Evolutionary conservation across 768 basidiomycete genomes (phyloP).

Genomic region (Tubosaeta sp.): DNA sequence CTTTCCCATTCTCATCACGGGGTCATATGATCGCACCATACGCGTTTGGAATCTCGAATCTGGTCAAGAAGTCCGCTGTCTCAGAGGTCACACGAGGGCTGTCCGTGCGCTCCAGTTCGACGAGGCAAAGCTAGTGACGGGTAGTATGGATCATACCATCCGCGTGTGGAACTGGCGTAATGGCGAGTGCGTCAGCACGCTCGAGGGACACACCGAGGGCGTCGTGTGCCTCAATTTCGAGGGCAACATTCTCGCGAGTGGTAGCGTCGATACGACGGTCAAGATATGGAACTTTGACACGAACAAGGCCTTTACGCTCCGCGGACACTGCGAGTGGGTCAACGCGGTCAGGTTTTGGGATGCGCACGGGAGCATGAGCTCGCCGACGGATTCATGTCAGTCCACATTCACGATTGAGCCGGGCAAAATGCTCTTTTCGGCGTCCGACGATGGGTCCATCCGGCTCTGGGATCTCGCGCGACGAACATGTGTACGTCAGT

Average conservation of each 20-base stretch:
- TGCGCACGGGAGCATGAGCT: slow-evolving; percentile 18
- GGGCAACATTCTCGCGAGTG: slow-evolving; percentile 85
- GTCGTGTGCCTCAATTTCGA: slow-evolving; percentile 92
- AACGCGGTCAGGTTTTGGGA: slow-evolving; percentile 96
- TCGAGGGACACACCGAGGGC: slow-evolving; percentile 88
- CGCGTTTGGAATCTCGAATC: slow-evolving; percentile 97
- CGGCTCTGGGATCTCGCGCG: slow-evolving; percentile 88
- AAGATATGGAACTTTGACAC: slow-evolving; percentile 93
- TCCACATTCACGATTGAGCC: slow-evolving; percentile 56
- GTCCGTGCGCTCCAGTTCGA: slow-evolving; percentile 94
- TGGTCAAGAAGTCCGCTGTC: slow-evolving; percentile 74
- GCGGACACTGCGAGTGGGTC: slow-evolving; percentile 95
- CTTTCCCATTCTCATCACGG: slow-evolving; percentile 95
- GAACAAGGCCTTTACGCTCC: slow-evolving; percentile 85
- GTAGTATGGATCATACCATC: slow-evolving; percentile 92
- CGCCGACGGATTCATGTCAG: slow-evolving; percentile 18
- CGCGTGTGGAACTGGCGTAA: slow-evolving; percentile 96
- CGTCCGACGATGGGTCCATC: slow-evolving; percentile 92
- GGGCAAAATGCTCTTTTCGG: slow-evolving; percentile 96
- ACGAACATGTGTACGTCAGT: slow-evolving; percentile 76
- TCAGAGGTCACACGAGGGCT: slow-evolving; percentile 90
- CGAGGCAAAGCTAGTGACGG: slow-evolving; percentile 91
- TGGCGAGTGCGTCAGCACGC: slow-evolving; percentile 80
- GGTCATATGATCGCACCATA: slow-evolving; percentile 92
- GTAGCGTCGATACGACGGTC: slow-evolving; percentile 92